Percentiles rank a stretch among this genome's conserved stretches.
These are phyloP conservation scores for Cicer pinnatifidum DNA, from an alignment of 306 rosid genomes.

Conservation along the genomic window DNA sequence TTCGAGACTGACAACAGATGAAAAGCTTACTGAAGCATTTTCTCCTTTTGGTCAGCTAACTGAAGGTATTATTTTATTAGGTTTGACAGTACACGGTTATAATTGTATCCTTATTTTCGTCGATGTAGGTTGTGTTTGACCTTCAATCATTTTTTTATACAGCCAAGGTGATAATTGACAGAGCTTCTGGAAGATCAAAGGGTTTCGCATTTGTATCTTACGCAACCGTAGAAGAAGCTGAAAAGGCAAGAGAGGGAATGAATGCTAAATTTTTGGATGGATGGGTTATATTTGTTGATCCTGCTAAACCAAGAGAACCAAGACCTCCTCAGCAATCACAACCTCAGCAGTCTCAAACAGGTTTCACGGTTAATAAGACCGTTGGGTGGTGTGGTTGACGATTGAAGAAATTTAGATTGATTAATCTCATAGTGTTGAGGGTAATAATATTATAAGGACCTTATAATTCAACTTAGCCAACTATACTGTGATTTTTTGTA, in stretches of 20 bases:
- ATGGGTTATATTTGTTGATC: constrained; percentile 96
- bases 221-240: constrained; percentile 74
- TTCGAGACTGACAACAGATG: constrained; percentile 79
- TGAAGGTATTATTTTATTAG: constrained; percentile 55
- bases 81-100: background rate
- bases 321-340: constrained; percentile 73
- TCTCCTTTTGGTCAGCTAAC: constrained; percentile 73
- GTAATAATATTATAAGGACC: constrained; percentile 28
- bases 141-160: constrained; percentile 42
- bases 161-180: constrained; percentile 85
- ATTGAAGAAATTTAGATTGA: constrained; percentile 17
- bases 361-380: constrained; percentile 81
- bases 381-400: constrained; percentile 89
- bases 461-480: constrained; percentile 21
- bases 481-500: constrained; percentile 37
- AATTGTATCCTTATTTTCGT: background rate
- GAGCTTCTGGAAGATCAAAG: constrained; percentile 86
- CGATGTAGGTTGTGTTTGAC: constrained; percentile 37
- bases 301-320: constrained; percentile 82
- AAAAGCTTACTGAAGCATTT: constrained; percentile 80
- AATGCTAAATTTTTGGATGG: constrained; percentile 95
- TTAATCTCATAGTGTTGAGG: constrained; percentile 22
- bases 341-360: constrained; percentile 60
- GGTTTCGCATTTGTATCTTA: constrained; percentile 83
- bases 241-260: constrained; percentile 80